A percentile compares a stretch with the other conserved stretches of the same genome.
phyloP scores from a whole-genome alignment of 345 rosid species.

The Carallia pectinifolia region DNA sequence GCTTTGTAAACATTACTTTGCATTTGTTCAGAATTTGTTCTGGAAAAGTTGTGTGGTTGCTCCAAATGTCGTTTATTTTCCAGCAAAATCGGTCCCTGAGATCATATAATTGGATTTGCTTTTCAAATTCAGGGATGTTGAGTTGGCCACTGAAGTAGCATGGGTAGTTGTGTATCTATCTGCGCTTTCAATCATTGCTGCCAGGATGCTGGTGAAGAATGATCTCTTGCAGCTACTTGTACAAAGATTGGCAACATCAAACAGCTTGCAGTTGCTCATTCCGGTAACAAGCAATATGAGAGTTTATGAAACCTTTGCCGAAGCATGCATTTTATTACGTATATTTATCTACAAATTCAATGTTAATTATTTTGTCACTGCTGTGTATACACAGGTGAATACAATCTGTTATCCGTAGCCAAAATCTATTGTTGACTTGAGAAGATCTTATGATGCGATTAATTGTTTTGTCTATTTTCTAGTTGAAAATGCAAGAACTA shows the following conservation, averaged over 20 bases:
- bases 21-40: not conserved
- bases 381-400: not conserved
- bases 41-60: not conserved
- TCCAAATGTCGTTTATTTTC: not conserved
- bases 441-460: not conserved
- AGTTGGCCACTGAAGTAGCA: conserved; percentile 87
- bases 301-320: not conserved
- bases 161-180: conserved; percentile 97
- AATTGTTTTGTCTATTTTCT: not conserved
- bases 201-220: conserved; percentile 66
- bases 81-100: not conserved
- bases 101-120: conserved; percentile 8
- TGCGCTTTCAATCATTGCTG: conserved; percentile 82
- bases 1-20: not conserved
- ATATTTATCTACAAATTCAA: not conserved
- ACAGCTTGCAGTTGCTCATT: conserved; percentile 79
- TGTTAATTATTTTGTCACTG: not conserved
- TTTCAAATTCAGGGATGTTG: conserved; percentile 71
- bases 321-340: not conserved
- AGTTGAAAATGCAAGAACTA: no score
- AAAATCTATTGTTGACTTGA: conserved; percentile 12
- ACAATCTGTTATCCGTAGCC: not conserved
- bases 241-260: conserved; percentile 74
- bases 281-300: conserved; percentile 55
- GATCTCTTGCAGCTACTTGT: conserved; percentile 70